Conservation (phyloP, 2,329 filamentous ascomycete species). For the Fusarium lyarnte region DNA sequence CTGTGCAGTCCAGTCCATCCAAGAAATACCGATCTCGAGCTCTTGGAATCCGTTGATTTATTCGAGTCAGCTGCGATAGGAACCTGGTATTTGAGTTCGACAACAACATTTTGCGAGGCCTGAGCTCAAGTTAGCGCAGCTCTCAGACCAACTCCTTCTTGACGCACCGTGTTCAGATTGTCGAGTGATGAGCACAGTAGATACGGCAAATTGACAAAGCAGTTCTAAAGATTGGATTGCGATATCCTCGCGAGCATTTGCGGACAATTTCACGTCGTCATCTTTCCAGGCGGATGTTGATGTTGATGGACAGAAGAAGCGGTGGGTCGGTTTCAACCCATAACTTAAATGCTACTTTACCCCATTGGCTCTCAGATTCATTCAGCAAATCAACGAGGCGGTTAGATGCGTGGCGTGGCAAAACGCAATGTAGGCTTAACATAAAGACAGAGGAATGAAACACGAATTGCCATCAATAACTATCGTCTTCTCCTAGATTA, state of each 20-base stretch:
- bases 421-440: no score
- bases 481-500: not conserved
- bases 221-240: not conserved
- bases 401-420: no score
- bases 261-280: no score
- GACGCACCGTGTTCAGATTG: not conserved
- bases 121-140: not conserved
- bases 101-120: not conserved
- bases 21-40: not conserved
- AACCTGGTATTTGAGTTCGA: not conserved
- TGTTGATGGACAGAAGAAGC: no score
- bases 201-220: not conserved
- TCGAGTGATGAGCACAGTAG: not conserved
- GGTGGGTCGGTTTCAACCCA: no score
- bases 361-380: no score
- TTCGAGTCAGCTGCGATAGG: fast-evolving
- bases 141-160: not conserved
- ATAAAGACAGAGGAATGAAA: no score
- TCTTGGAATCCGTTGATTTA: fast-evolving
- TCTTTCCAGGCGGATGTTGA: no score
- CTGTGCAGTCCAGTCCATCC: not conserved
- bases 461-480: no score
- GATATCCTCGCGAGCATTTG: not conserved
- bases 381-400: no score
- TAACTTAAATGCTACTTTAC: no score